These are phyloP conservation scores for Aspergillus affinis DNA, from an alignment of 495 filamentous ascomycete species.

Conservation along the genomic window DNA sequence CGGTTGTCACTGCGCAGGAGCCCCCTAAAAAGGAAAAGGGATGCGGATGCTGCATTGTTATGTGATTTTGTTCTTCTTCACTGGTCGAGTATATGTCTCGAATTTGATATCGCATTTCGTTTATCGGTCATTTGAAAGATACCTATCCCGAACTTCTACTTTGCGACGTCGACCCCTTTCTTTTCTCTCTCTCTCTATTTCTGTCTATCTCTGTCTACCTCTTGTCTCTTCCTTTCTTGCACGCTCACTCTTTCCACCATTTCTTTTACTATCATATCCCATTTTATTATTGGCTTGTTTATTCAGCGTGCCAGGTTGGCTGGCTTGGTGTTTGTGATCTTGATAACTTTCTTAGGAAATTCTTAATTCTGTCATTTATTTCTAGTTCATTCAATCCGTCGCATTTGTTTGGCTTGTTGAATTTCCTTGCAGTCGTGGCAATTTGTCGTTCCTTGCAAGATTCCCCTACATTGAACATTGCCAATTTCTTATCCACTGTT, in stretches of 20 bases:
- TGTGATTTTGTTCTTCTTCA: conserved; percentile 38
- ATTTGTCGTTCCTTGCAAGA: conserved; percentile 13
- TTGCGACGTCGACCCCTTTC: background rate
- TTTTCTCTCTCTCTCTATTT: background rate
- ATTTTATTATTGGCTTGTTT: conserved; percentile 22
- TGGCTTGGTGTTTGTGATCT: conserved; percentile 15
- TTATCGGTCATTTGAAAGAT: background rate
- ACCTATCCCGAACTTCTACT: background rate
- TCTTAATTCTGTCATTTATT: conserved; percentile 35
- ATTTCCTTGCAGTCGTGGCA: conserved; percentile 10
- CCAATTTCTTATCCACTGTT: background rate
- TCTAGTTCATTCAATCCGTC: conserved; percentile 11
- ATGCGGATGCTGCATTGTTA: conserved; percentile 54
- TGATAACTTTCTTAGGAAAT: conserved; percentile 25
- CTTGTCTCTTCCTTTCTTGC: conserved; percentile 17
- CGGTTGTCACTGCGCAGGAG: conserved; percentile 37
- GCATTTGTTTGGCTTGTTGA: conserved; percentile 24
- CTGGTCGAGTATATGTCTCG: conserved; percentile 4
- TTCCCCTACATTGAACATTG: conserved; percentile 16
- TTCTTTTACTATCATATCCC: conserved; percentile 26
- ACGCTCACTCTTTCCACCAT: conserved; percentile 1
- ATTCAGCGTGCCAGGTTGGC: conserved; percentile 34
- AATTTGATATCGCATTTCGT: background rate
- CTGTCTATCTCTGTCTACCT: background rate
- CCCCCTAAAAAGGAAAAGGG: conserved; percentile 44